Evolutionary conservation across 495 filamentous ascomycete species (phyloP), one percentile per base, ranked within the genome.

Genomic region (Penicillium mononematosum): DNA sequence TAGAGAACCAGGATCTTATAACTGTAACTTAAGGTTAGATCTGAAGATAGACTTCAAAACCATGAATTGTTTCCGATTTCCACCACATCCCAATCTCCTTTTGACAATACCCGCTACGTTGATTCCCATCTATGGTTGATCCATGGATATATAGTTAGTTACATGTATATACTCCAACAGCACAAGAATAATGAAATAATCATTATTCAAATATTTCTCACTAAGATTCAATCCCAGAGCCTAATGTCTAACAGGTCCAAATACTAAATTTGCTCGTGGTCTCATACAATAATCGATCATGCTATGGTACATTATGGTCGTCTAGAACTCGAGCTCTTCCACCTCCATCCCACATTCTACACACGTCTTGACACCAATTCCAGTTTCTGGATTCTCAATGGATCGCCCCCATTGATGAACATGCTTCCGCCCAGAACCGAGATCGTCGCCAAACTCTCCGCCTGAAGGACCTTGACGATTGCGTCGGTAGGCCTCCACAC

Each of bases 281-380:
- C 38, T 65, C 49, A 50, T 58, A 36, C 25, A 19, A 29, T 47
- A 47, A 31, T 17, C 2, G 52, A 48, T 47, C 32, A 31, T 38
- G 19, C 43, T 56, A 62, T 50, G 27, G 10, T 48, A 29, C 22
- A 57, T 9, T 58, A 12, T 42, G 17, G 58, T 17, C 51, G 58
- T 17, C 51, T 48, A 96, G 59, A 98, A 88, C 68, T 95, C 92
- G 67, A 97, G 67, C 74, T 98, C 95, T 67, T 99, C 95, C 49
- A 97, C 88, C 75, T 98, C 92, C 90, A 98, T 96, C 22, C 90
- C 89, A 74, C 95, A 99, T 32, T 85, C 88, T 51, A 87, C 80
- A 70, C 94, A 98, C 4, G 83, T 91, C 80, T 92, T 95, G 45
- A 89, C 85, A 19, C 80, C 87, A 66, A 88, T 82, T 0, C 92